phyloP scores from a whole-genome alignment of 257 asterid species.

The Marsdenia floribunda region DNA sequence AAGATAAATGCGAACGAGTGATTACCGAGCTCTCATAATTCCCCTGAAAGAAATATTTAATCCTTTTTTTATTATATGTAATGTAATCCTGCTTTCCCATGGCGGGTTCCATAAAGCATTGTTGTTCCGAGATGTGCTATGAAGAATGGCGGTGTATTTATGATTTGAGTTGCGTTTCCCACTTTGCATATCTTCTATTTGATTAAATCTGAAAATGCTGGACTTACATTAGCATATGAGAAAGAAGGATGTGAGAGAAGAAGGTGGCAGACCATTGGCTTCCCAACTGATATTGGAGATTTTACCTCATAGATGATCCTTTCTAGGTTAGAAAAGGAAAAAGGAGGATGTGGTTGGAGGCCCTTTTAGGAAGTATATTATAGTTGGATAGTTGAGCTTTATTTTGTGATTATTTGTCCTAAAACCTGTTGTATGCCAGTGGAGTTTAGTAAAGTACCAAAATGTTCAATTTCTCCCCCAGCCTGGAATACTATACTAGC shows the following conservation, averaged over 20 bases:
- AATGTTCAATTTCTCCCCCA: neutral
- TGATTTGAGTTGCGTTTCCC: constrained; percentile 1
- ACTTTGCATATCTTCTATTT: neutral
- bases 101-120: neutral
- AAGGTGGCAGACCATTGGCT: no score
- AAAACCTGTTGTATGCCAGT: neutral
- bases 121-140: neutral
- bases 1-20: constrained; percentile 80
- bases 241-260: neutral
- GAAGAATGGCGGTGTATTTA: neutral
- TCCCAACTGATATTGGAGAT: no score
- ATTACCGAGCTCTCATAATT: constrained; percentile 61
- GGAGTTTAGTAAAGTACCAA: neutral
- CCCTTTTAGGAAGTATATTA: neutral
- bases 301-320: no score
- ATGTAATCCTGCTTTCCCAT: neutral
- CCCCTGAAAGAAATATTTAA: neutral
- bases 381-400: neutral
- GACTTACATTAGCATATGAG: neutral
- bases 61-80: neutral
- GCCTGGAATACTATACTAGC: neutral
- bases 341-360: neutral
- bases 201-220: neutral
- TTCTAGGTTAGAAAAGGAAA: no score
- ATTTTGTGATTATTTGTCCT: neutral